Evolutionary conservation across 805 yeast genomes (phyloP), one percentile per base, ranked within the genome.

Genomic region (Kockiozyma suomiensis): DNA sequence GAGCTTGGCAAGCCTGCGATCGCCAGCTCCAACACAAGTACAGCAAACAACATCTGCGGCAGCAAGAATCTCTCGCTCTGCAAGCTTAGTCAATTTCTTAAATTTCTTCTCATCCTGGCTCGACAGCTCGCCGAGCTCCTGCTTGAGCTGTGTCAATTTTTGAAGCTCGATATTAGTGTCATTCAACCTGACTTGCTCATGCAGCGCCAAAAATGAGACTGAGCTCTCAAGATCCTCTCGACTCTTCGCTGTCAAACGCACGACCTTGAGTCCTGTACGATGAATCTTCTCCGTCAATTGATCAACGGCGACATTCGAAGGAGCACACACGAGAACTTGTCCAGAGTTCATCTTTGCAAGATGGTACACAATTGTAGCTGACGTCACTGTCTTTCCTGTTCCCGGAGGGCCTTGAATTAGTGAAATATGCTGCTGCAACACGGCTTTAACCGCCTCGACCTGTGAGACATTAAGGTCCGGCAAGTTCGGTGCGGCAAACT

Each of bases 361-460:
- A 69, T 90, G 96, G 67, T 88, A 86, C 32, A 91, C 82, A 59
- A 92, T 88, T 0, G 96, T 86, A 1, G 97, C 93, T 0, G 97
- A 90, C 0, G 97, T 91, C 15, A 90, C 96, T 0, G 97, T 92
- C 71, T 92, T 92, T 72, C 97, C 97, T 0, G 97, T 92, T 65
- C 96, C 96, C 2, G 97, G 97, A 8, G 97, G 97, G 17, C 97
- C 97, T 73, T 92, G 97, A 63, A 90, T 90, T 66, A 90, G 78
- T 4, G 94, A 82, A 46, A 91, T 76, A 1, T 96, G 96, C 65
- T 84, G 78, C 68, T 81, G 81, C 59, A 90, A 73, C 0, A 86
- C 96, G 10, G 80, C 74, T 54, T 80, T 78, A 26, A 92, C 90
- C 0, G 97, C 97, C 68, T 81, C 82, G 1, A 81, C 81, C 73